These are phyloP conservation scores for Arxiozyma bovina DNA, from an alignment of 1,139 yeast genomes.

Conservation along the genomic window DNA sequence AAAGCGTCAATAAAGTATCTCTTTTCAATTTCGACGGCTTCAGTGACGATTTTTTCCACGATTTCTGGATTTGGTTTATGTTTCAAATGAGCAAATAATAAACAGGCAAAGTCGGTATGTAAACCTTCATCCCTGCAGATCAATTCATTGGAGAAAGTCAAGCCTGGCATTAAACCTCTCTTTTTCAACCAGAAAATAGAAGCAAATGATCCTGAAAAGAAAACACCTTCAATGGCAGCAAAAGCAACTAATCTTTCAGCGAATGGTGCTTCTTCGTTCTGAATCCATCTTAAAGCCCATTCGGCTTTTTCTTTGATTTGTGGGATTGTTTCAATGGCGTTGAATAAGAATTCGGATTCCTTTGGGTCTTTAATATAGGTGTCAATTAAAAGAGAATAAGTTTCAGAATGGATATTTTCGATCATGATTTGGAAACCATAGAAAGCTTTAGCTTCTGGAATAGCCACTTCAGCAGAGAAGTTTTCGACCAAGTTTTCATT, in stretches of 20 bases:
- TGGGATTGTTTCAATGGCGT: slow-evolving; percentile 94
- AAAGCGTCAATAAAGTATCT: slow-evolving; percentile 93
- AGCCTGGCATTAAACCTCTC: slow-evolving; percentile 97
- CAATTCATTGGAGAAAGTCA: slow-evolving; percentile 91
- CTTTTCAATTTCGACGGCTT: slow-evolving; percentile 91
- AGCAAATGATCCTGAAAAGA: slow-evolving; percentile 96
- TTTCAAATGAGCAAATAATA: slow-evolving; percentile 84
- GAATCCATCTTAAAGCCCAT: slow-evolving; percentile 97
- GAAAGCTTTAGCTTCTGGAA: slow-evolving; percentile 97
- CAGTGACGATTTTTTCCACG: slow-evolving; percentile 79
- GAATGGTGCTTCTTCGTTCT: slow-evolving; percentile 76
- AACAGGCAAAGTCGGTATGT: slow-evolving; percentile 96
- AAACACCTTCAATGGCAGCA: slow-evolving; percentile 98
- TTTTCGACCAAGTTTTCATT: slow-evolving; percentile 96
- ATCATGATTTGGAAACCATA: slow-evolving; percentile 99
- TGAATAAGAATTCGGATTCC: slow-evolving; percentile 68
- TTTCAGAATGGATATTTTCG: slow-evolving; percentile 98
- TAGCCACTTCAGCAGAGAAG: slow-evolving; percentile 92
- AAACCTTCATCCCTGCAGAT: slow-evolving; percentile 98
- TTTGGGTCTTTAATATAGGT: slow-evolving; percentile 93
- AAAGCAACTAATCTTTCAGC: slow-evolving; percentile 96
- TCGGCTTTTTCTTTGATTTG: slow-evolving; percentile 95
- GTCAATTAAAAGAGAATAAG: slow-evolving; percentile 92
- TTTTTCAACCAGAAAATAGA: slow-evolving; percentile 97
- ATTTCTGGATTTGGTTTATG: slow-evolving; percentile 75